Base-by-base conservation (phyloP, 2,329 filamentous ascomycete species). In the Monosporascus sp. region DNA sequence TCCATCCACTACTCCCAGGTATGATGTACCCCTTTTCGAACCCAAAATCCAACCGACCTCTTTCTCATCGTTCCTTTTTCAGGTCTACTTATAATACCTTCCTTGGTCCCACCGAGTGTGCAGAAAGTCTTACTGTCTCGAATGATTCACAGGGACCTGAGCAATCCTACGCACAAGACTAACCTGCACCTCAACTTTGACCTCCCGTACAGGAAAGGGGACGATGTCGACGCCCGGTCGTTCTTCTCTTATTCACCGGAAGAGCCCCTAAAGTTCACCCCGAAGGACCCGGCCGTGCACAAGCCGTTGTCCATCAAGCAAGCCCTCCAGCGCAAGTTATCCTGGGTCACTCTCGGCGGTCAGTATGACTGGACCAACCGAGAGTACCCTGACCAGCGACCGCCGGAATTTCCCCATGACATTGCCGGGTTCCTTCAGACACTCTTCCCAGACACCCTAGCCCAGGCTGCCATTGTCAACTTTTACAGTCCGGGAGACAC, bases 311-410 rank as follows among this genome's bases (percentile, higher is more conserved):
- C 82, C 2, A 76, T 88, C 51, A 76, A 81, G 48, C 85, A 86
- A 64, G 82, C 93, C 31, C 77, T 97, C 44, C 82, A 86, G 53
- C 88, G 86, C 58, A 92, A 89, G 57, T 80, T 97, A 24, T 90
- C 93, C 61, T 99, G 94, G 94, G 82, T 95, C 43, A 97, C 93
- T 0, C 81, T 99, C 3, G 94, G 94, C 49, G 93, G 91, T 0
- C 94, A 97, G 69, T 97, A 97, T 70, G 89, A 97, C 73, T 97
- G 93, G 94, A 95, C 91, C 0, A 82, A 84, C 53, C 92, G 96
- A 60, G 74, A 82, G 14, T 97, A 97, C 65, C 91, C 92, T 0
- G 68, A 76, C 9, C 77, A 79, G n/a, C 55, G 68, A 3, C 86
- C 88, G 1, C 90, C 90, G 0, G 64, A 73, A 0, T 97, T 97